Percentiles rank a stretch among this genome's conserved stretches.
Conservation (phyloP, 148 eudicot genomes). For the Gaultheria prostrata region DNA sequence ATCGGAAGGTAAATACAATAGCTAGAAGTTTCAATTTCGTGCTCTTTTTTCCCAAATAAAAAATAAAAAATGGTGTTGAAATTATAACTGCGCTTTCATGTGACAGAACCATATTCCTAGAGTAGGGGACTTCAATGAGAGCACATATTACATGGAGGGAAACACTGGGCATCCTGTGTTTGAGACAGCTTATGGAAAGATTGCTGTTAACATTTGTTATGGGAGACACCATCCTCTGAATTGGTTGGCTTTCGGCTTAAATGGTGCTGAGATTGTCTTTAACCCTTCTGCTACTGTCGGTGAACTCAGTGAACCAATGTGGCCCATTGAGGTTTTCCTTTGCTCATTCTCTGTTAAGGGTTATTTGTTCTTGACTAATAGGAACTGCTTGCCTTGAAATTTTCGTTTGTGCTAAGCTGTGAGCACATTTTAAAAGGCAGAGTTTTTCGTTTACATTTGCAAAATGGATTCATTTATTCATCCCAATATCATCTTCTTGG, state of each 20-base stretch:
- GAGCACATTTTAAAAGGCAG: too few relatives aligned
- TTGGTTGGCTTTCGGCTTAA: slow-evolving; percentile 94
- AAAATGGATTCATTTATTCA: not conserved
- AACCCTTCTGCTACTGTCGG: slow-evolving; percentile 99
- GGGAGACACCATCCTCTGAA: slow-evolving; percentile 99
- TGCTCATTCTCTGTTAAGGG: not conserved
- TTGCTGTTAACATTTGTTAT: slow-evolving; percentile 88
- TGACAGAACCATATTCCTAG: slow-evolving; percentile 96
- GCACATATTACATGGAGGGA: slow-evolving; percentile 98
- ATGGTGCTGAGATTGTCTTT: slow-evolving; percentile 97
- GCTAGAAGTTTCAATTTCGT: not conserved
- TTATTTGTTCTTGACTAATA: not conserved
- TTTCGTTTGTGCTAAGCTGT: not conserved
- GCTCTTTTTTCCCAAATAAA: not conserved
- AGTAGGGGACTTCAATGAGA: slow-evolving; percentile 97
- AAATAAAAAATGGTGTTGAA: not conserved
- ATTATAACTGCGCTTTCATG: slow-evolving; percentile 15
- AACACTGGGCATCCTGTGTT: slow-evolving; percentile 98
- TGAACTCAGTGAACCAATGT: slow-evolving; percentile 98
- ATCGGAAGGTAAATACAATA: slow-evolving; percentile 61
- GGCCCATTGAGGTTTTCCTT: slow-evolving; percentile 85
- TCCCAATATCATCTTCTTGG: too few relatives aligned
- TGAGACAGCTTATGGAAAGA: slow-evolving; percentile 88
- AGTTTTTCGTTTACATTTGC: not conserved
- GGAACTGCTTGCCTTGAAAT: not conserved